Evolutionary conservation across 2,329 filamentous ascomycete genomes (phyloP).

Genomic region (Sporothrix globosa): DNA sequence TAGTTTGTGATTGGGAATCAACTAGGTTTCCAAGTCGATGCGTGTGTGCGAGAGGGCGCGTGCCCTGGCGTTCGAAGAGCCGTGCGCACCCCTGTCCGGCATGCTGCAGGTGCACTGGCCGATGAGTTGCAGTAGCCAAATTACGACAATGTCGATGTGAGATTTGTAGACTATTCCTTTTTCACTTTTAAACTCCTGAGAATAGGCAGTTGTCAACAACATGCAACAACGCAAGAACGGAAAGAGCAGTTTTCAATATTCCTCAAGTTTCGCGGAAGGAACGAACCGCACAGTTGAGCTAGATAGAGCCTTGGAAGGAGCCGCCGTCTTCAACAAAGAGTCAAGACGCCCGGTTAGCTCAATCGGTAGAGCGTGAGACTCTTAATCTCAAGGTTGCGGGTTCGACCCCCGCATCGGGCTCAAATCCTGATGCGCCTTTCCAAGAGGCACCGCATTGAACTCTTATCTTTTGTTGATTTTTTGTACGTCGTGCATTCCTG

Average conservation of each 20-base stretch:
- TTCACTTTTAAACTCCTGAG: not conserved
- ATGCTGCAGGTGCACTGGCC: constrained; percentile 20
- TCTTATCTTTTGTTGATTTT: constrained; percentile 18
- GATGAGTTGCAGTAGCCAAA: constrained; percentile 2
- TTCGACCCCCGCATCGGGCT: constrained; percentile 54
- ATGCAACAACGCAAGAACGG: not conserved
- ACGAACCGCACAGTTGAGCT: too few relatives aligned
- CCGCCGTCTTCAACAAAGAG: constrained; percentile 16
- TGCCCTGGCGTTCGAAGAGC: constrained; percentile 11
- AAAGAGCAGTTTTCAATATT: not conserved
- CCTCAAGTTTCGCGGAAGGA: not conserved
- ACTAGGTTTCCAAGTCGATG: not conserved
- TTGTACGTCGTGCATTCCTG: not conserved
- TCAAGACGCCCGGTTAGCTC: constrained; percentile 60
- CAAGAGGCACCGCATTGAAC: constrained; percentile 25
- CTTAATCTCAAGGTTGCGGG: constrained; percentile 52
- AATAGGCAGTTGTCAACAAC: not conserved
- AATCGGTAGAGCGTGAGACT: constrained; percentile 76
- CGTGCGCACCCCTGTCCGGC: constrained; percentile 19
- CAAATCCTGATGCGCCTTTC: constrained; percentile 46
- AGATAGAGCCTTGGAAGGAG: not conserved
- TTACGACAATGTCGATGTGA: not conserved
- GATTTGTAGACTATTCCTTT: too few relatives aligned
- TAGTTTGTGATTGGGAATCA: not conserved
- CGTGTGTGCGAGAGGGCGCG: constrained; percentile 1